Percentiles rank a stretch among this genome's conserved stretches.
Evolutionary conservation across 2,329 filamentous ascomycete genomes (phyloP).

Genomic region (Penicillium sp.): DNA sequence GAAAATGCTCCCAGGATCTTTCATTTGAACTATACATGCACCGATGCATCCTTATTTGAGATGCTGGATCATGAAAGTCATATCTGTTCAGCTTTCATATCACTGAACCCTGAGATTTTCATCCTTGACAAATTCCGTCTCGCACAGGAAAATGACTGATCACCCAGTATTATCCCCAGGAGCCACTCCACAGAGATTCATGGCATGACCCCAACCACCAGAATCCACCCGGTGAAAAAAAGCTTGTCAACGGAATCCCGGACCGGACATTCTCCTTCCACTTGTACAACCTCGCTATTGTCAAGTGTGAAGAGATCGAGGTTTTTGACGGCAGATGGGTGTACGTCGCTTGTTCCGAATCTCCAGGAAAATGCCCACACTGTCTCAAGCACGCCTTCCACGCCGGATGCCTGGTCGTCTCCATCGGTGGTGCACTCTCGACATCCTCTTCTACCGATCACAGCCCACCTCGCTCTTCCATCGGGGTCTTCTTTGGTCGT

Average conservation of each 20-base stretch:
- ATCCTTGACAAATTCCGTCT: too few relatives aligned
- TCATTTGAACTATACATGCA: too few relatives aligned
- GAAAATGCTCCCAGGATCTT: too few relatives aligned
- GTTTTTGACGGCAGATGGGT: slow-evolving; percentile 6
- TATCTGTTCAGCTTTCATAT: too few relatives aligned
- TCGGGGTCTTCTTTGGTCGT: slow-evolving; percentile 12
- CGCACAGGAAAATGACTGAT: too few relatives aligned
- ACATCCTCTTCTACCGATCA: background rate
- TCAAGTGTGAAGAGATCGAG: slow-evolving; percentile 6
- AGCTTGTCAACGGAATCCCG: background rate
- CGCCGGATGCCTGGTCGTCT: slow-evolving; percentile 5
- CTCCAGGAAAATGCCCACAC: slow-evolving; percentile 3
- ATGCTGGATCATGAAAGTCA: too few relatives aligned
- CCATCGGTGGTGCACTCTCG: background rate
- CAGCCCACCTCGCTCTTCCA: background rate
- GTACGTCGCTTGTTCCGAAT: slow-evolving; percentile 6
- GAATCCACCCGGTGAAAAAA: too few relatives aligned
- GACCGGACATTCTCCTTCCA: background rate
- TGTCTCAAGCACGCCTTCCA: slow-evolving; percentile 10
- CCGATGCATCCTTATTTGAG: too few relatives aligned
- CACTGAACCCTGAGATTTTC: too few relatives aligned
- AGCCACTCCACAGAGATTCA: background rate
- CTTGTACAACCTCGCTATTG: background rate
- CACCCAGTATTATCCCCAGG: too few relatives aligned
- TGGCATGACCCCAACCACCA: background rate